Evolutionary conservation across 169 alveolate genomes (phyloP), one percentile per base, ranked within the genome.

Genomic region (Theileria orientalis): DNA sequence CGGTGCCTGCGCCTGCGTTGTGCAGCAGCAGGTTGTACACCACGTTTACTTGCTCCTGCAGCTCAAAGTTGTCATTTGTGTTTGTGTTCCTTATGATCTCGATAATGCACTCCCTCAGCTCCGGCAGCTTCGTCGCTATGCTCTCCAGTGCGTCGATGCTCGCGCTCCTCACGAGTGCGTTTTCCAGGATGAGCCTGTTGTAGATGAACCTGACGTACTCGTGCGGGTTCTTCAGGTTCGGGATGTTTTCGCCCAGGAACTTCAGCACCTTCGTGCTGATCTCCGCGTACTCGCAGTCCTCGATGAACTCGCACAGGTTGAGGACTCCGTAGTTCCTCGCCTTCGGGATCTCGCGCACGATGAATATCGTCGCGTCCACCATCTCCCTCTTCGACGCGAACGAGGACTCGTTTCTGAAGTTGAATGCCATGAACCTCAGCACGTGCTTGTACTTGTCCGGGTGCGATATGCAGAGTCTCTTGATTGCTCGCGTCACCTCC

Each of bases 231-330:
- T 85, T 63, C 2, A 98, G 85, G 61, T 92, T 84, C 8, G 98
- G 98, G 25, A 96, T 94, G 72, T 94, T 92, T 44, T 94, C 93
- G 21, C 98, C 96, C 30, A 96, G 85, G 77, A 94, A 93, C 87
- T 94, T 82, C 46, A 96, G 83, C 23, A 95, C 94, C 78, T 93
- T 84, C 8, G 86, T 83, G 60, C 79, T 89, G 11, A 98, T 83
- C 44, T 92, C 90, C 25, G 97, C 95, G 86, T 93, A 95, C 72
- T 95, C 98, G 71, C 99, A 98, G 85, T 98, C 99, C 87, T 96
- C 99, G 33, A 97, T 97, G 77, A 95, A 95, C 86, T 98, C 99
- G 67, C 99, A 98, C 37, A 93, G 90, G 76, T 93, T 94, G 16
- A 94, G 88, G 25, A 96, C 80, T 21, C 97, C 94, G 42, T 91